phyloP scores from a whole-genome alignment of 495 filamentous ascomycete genomes.

The Neurospora africana region DNA sequence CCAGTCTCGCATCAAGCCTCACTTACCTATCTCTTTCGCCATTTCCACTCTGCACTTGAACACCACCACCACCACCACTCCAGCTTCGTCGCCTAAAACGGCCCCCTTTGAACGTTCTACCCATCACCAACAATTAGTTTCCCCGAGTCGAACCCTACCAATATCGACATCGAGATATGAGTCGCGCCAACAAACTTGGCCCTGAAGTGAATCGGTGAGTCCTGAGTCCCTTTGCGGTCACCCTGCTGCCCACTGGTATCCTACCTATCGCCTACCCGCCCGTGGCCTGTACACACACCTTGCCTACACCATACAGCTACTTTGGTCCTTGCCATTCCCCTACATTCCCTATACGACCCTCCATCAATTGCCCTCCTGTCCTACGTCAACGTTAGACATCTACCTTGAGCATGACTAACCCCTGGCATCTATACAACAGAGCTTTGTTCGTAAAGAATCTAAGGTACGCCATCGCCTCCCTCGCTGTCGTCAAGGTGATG shows the following conservation, averaged over 20 bases:
- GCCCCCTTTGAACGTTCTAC: conserved; percentile 7
- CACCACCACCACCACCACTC: background rate
- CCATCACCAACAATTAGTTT: conserved; percentile 8
- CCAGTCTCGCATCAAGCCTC: conserved; percentile 19
- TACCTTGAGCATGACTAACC: conserved; percentile 20
- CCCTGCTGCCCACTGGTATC: background rate
- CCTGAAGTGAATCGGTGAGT: conserved; percentile 91
- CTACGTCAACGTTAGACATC: background rate
- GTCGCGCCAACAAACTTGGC: conserved; percentile 77
- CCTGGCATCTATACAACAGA: conserved; percentile 37
- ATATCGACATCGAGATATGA: conserved; percentile 52
- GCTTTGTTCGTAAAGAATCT: conserved; percentile 98
- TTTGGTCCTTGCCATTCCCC: background rate
- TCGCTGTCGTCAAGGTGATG: background rate
- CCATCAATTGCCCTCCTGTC: conserved; percentile 4
- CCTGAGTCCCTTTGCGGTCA: conserved; percentile 26
- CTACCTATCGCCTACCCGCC: background rate
- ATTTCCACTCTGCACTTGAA: conserved; percentile 4
- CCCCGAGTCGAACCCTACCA: conserved; percentile 15
- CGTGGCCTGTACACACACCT: conserved; percentile 1
- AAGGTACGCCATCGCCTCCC: conserved; percentile 49
- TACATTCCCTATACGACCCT: background rate
- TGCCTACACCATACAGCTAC: background rate
- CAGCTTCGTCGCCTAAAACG: background rate
- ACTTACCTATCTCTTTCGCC: conserved; percentile 7